Evolutionary conservation across 2,329 filamentous ascomycete species (phyloP), one percentile per base, ranked within the genome.

Genomic region (Fusarium sp.): DNA sequence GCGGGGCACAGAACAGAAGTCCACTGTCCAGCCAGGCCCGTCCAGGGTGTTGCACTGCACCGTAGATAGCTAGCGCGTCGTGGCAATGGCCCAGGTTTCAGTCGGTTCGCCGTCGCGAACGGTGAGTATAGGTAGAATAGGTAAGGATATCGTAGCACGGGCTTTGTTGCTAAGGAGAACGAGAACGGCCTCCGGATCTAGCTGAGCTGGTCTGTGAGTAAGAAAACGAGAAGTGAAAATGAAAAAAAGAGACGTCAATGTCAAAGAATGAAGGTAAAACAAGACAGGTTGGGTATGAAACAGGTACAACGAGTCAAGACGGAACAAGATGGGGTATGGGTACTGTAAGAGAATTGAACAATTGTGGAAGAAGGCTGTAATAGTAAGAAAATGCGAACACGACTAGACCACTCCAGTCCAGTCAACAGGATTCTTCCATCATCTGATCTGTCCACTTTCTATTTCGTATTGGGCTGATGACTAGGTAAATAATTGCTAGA

Each of bases 71-170:
- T 70, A 69, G 71, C 53, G 71, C 56, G 58, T 65, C 43, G 67
- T 71, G 57, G 63, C 44, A 67, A 69, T 73, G 71, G 67, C 49
- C 70, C 64, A 73, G 63, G 72, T 74, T 74, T 74, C 72, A 74
- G 72, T 74, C 70, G 67, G 69, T 51, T 74, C 70, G 66, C 66
- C 62, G 72, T 73, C 59, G 60, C 58, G 58, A 70, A 71, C 72
- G 70, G 72, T 73, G 70, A 69, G 67, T 70, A 67, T 73, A 73
- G 71, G 64, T 65, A 57, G 60, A 49, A 60, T 43, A 43, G 47
- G 47, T 55, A 65, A 65, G 72, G 72, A 61, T 70, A 61, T 69
- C 33, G 57, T 57, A 57, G 70, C 62, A 69, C 61, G 52, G 69
- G 59, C 60, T 38, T 49, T 47, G 57, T 67, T 68, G 44, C 56